Base-by-base conservation (phyloP, 2,329 filamentous ascomycete genomes). In the Trematosphaeria pertusa region DNA sequence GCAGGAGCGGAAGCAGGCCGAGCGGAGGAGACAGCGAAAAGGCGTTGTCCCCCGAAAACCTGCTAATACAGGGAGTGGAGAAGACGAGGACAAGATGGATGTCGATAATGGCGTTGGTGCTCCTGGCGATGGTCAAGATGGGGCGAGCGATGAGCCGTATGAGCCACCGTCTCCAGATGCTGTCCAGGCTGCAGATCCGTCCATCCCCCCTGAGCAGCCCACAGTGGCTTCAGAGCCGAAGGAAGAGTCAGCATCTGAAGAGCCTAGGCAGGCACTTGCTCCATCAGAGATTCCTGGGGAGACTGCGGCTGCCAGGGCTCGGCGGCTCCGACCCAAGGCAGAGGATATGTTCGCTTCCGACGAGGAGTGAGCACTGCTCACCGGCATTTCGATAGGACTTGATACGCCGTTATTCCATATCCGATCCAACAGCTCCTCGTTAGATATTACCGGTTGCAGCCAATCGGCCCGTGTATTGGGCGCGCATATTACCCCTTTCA, bases 1-100 rank as follows among this genome's bases (percentile, higher is more conserved):
- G 26, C 83, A 83, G 59, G 85, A 85, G 3, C 92, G 83, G 54
- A 81, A 85, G 76, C 24, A 57, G 17, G 88, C 88, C 58, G 92
- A 65, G 52, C 59, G 50, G 35, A 52, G 59, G 22, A 58, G 32
- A 22, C 45, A 43, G 33, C 52, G 52, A 32, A 64, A 62, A 46
- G 49, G 49, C 12, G 51, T 44, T 9, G 48, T 54, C 7, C 45
- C 46, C 2, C 35, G 35, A 2, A 65, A 56, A 15, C 24, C 41
- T 4, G 22, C 33, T 4, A 49, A 49, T n/a, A 50, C 43, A 3
- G 49, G 50, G 7, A 36, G 38, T 3, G 54, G 50, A 9, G 57
- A 52, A 1, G 58, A 59, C n/a, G 53, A 52, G 10, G 55, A 51
- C 6, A 47, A 34, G 19, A 64, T 61, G 56, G 56, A 59, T 3